Conservation (phyloP, 2,329 filamentous ascomycete species). For the Colletotrichum simmondsii region DNA sequence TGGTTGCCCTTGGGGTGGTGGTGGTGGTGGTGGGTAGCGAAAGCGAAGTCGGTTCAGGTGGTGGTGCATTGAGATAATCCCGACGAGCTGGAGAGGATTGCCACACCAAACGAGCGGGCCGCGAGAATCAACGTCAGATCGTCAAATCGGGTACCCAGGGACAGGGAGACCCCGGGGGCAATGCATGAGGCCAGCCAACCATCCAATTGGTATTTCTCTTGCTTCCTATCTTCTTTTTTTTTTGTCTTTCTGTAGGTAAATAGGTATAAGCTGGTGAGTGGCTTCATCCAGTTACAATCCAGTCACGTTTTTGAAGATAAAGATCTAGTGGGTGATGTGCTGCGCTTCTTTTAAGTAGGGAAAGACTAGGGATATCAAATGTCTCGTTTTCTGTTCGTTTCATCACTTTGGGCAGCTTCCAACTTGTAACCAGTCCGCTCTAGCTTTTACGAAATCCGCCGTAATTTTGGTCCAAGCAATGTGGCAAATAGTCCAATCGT, state of each 20-base stretch:
- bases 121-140: not conserved
- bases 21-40: too few relatives aligned
- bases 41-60: too few relatives aligned
- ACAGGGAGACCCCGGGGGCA: not conserved
- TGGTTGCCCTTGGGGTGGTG: not conserved
- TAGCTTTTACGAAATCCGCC: constrained; percentile 12
- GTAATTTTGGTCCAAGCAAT: constrained; percentile 1
- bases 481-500: not conserved
- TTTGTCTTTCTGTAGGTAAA: not conserved
- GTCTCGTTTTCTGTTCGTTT: constrained; percentile 6
- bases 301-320: not conserved
- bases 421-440: not conserved
- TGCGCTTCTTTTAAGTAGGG: not conserved
- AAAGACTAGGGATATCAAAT: constrained; percentile 8
- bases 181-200: not conserved
- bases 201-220: not conserved
- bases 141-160: not conserved
- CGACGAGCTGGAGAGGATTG: not conserved
- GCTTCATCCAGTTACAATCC: not conserved
- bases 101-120: not conserved
- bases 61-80: not conserved
- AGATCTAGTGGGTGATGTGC: not conserved
- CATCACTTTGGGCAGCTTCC: not conserved
- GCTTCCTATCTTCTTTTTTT: not conserved
- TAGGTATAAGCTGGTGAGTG: not conserved